A percentile compares a stretch with the other conserved stretches of the same genome.
Conservation (phyloP, 2,329 filamentous ascomycete genomes). For the Claviceps lovelessii region DNA sequence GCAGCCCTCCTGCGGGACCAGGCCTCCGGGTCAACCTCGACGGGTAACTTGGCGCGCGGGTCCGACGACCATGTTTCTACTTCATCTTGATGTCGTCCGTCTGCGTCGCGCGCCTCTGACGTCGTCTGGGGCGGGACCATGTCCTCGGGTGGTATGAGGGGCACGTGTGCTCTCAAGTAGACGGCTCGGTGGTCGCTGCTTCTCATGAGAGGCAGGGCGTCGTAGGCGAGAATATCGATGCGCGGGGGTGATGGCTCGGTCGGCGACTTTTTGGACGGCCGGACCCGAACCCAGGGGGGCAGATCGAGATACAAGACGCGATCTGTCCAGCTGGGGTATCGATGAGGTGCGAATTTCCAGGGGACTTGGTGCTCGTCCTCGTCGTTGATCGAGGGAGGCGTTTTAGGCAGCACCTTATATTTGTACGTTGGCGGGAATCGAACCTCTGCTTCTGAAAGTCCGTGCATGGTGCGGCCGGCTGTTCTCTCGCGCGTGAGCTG, state of each 20-base stretch:
- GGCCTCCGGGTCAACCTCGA: constrained; percentile 38
- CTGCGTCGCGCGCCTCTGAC: background rate
- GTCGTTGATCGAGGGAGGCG: constrained; percentile 10
- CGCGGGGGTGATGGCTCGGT: constrained; percentile 9
- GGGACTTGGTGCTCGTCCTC: constrained; percentile 23
- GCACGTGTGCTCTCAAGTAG: constrained; percentile 53
- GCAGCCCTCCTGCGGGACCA: constrained; percentile 37
- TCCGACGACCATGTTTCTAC: constrained; percentile 14
- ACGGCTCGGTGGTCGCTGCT: constrained; percentile 84
- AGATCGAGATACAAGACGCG: constrained; percentile 65
- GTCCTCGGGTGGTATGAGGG: constrained; percentile 33
- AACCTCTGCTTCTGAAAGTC: constrained; percentile 59
- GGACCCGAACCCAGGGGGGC: constrained; percentile 34
- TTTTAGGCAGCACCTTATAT: constrained; percentile 37
- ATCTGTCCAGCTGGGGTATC: constrained; percentile 90
- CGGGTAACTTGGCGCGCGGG: constrained; percentile 31
- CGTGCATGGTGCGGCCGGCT: constrained; percentile 60
- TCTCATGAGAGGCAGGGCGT: constrained; percentile 61
- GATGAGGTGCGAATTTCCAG: constrained; percentile 66
- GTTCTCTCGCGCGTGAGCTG: constrained; percentile 62
- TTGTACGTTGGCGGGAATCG: constrained; percentile 91
- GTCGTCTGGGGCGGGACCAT: constrained; percentile 22
- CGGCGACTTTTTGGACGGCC: constrained; percentile 16
- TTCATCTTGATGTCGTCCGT: background rate
- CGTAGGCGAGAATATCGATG: constrained; percentile 50